Base-by-base conservation (phyloP, 768 basidiomycete genomes). In the Tulasnella calospora region DNA sequence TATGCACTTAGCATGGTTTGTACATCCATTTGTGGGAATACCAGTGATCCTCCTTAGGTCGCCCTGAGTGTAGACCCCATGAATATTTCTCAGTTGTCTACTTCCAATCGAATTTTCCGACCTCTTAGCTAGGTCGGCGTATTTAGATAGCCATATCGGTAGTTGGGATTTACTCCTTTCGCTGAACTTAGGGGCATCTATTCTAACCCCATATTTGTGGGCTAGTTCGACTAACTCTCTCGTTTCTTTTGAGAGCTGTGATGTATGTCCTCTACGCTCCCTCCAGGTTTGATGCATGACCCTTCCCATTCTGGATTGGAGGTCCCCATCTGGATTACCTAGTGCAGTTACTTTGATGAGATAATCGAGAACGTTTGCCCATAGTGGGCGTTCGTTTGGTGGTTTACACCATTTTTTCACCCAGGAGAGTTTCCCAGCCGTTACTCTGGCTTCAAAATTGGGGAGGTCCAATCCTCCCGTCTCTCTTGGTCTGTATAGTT, bases 351-450 rank as follows among this genome's bases (percentile, higher is more conserved):
- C n/a, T n/a, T 51, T 69, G 3, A 57, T 5, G 36, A 76, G 57
- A 1, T 27, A 3, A 12, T 76, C 75, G 1, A 67, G n/a, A 23
- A 76, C 3, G 69, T 21, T 19, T 1, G 75, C 23, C 75, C 75
- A 76, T 38, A 3, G 19, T 10, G 55, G 75, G 17, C 35, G 57
- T 36, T 71, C 5, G 7, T 38, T n/a, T 19, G 1, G 17, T 27
- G 75, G 75, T 8, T 8, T 35, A 70, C 69, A 70, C 75, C 33
- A 61, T 69, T 76, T 76, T n/a, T 76, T 55, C 15, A 71, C 35
- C 75, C 75, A 76, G 9, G n/a, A 19, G 27, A 76, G 47, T 1
- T 30, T 55, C 27, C 5, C 57, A 3, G 75, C 75, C n/a, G 3
- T 67, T 4, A 70, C 44, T 71, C 61, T 19, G 9, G 75, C 47